Conservation (phyloP, 148 eudicot species). For the Vaccinium myrtillus region DNA sequence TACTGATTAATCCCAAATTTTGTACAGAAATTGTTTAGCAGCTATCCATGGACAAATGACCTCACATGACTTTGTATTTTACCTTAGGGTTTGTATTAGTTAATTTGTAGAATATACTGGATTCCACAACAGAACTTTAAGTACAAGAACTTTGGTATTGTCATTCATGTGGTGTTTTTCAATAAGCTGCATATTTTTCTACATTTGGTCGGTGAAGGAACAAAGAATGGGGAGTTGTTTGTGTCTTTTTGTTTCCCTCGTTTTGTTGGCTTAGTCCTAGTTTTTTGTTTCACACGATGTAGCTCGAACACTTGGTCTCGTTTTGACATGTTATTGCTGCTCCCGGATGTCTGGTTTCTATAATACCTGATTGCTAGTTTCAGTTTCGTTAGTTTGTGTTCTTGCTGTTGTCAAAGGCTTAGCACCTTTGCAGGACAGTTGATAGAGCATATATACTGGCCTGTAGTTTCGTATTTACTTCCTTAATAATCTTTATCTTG, state of each 20-base stretch:
- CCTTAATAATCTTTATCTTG: neutral
- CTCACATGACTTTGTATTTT: neutral
- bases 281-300: neutral
- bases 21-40: slow-evolving; percentile 9
- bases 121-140: neutral
- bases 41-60: neutral
- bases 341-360: neutral
- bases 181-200: neutral
- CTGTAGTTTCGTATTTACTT: neutral
- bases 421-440: neutral
- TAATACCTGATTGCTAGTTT: neutral
- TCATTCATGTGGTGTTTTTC: neutral
- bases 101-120: neutral
- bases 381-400: too few species aligned
- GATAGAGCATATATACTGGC: neutral
- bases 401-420: too few species aligned
- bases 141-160: neutral
- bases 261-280: neutral
- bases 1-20: neutral
- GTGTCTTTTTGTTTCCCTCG: neutral
- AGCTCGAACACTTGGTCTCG: neutral
- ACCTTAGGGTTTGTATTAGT: neutral
- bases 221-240: neutral
- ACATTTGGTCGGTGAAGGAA: neutral
- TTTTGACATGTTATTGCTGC: neutral